Evolutionary conservation across 352 stramenopile species (phyloP), one percentile per base, ranked within the genome.

Genomic region (Globisporangium nodosum): DNA sequence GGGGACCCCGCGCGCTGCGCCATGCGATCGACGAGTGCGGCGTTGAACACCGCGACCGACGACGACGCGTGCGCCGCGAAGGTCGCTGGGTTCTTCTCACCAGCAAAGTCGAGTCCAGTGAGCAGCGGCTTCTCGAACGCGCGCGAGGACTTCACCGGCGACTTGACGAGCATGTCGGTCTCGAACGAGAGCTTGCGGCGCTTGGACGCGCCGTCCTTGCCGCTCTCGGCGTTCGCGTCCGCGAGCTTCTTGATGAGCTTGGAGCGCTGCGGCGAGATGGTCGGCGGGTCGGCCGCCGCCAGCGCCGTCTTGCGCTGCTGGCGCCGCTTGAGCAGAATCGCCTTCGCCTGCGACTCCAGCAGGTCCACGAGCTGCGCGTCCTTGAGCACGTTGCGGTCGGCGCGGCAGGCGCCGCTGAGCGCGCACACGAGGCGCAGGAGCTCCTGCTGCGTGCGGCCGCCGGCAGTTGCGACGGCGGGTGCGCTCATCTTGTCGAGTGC

Each of bases 311-410:
- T 54, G 27, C 49, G 55, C 33, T 49, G 54, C 52, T 70, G 64
- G 30, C 70, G 76, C 24, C 69, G 76, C 16, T 73, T 54, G 11
- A 68, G 68, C 53, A 82, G 63, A 30, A 91, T 88, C 60, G 76
- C 60, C 47, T 74, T 76, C 18, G 78, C 81, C 37, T 71, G 66
- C 11, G 63, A 65, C 65, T 91, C 81, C 37, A 91, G 58, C 33
- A 58, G 54, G 63, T 91, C 81, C 60, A 91, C 79, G 20, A 91
- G 71, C 60, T 75, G 67, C 30, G 64, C 60, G 59, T 91, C 81
- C 57, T 85, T 84, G 16, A 91, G 73, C 60, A 89, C 75, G 33
- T 88, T 88, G 27, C 49, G 40, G 66, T 91, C 79, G 27, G 65
- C 55, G 53, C 71, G 68, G 50, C 81, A 91, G 21, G 81, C 81